Evolutionary conservation across 1,284 basidiomycete genomes (phyloP).

Genomic region (Austroboletus novae-zelandiae): DNA sequence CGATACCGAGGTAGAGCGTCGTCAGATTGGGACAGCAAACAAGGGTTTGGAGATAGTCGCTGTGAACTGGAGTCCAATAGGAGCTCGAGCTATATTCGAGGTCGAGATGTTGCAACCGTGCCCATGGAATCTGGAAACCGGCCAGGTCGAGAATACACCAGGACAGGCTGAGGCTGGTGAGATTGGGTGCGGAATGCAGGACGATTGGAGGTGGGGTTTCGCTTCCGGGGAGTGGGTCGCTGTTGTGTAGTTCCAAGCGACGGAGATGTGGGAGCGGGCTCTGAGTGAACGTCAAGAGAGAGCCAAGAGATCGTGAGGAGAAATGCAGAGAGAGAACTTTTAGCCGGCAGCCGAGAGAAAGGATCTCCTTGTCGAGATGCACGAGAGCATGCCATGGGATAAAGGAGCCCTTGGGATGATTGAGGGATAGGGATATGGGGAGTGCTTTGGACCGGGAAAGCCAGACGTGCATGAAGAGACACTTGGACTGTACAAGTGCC

Average conservation of each 20-base stretch:
- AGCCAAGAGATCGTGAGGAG: conserved; percentile 25
- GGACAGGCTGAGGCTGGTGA: conserved; percentile 27
- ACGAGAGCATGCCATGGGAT: conserved; percentile 30
- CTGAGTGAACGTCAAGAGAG: conserved; percentile 31
- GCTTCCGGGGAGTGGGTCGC: conserved; percentile 24
- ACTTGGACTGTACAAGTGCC: conserved; percentile 25
- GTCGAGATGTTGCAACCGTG: conserved; percentile 27
- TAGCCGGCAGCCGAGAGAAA: conserved; percentile 22
- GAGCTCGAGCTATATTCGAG: conserved; percentile 29
- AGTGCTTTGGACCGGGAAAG: conserved; percentile 30
- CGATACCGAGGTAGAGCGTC: conserved; percentile 29
- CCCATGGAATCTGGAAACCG: conserved; percentile 31
- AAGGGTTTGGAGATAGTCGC: conserved; percentile 28
- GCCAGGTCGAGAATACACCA: conserved; percentile 31
- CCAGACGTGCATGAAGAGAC: conserved; percentile 29
- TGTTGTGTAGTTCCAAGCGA: conserved; percentile 28
- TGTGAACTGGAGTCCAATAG: conserved; percentile 30
- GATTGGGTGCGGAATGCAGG: conserved; percentile 27
- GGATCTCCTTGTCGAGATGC: conserved; percentile 31
- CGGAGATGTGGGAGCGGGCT: conserved; percentile 22
- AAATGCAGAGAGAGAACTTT: conserved; percentile 24
- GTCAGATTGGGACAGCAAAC: conserved; percentile 27
- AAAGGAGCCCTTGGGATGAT: conserved; percentile 21
- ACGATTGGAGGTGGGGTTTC: conserved; percentile 26
- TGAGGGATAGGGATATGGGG: conserved; percentile 26